Evolutionary conservation across 495 filamentous ascomycete species (phyloP).

Genomic region (Penicillium paxilli): DNA sequence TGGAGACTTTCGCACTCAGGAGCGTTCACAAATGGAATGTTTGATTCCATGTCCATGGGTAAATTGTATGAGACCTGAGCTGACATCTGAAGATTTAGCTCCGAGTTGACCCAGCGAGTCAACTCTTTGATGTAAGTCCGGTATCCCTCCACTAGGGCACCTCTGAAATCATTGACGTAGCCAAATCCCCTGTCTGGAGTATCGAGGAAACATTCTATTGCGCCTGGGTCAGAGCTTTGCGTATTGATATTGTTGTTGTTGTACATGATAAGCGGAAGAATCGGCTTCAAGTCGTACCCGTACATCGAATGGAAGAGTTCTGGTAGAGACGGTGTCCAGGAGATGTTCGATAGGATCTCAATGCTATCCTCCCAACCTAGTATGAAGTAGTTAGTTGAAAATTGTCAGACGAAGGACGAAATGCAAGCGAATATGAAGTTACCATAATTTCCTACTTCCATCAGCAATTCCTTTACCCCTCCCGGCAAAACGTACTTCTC

Average conservation of each 20-base stretch:
- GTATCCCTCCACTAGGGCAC: constrained; percentile 33
- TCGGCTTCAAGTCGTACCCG: constrained; percentile 25
- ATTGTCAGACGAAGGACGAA: background rate
- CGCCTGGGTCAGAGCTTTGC: constrained; percentile 18
- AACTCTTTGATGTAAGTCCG: constrained; percentile 32
- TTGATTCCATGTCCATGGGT: constrained; percentile 44
- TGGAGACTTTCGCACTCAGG: constrained; percentile 43
- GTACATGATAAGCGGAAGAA: constrained; percentile 27
- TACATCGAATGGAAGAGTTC: constrained; percentile 34
- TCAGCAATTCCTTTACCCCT: constrained; percentile 30
- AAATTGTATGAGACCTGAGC: constrained; percentile 50
- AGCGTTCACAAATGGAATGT: constrained; percentile 40
- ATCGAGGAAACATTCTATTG: constrained; percentile 21
- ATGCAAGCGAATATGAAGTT: background rate
- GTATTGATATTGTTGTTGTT: constrained; percentile 26
- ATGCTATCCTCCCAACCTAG: constrained; percentile 54
- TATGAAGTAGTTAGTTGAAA: background rate
- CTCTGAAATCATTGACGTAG: constrained; percentile 34
- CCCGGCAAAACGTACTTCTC: constrained; percentile 41
- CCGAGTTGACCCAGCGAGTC: constrained; percentile 30
- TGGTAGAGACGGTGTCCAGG: constrained; percentile 48
- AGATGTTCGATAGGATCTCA: constrained; percentile 39
- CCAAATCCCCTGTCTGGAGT: constrained; percentile 23
- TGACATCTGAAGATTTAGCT: constrained; percentile 39
- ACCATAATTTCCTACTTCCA: constrained; percentile 43